Base-by-base conservation (phyloP, 352 stramenopile genomes). In the Globisporangium parvum region DNA sequence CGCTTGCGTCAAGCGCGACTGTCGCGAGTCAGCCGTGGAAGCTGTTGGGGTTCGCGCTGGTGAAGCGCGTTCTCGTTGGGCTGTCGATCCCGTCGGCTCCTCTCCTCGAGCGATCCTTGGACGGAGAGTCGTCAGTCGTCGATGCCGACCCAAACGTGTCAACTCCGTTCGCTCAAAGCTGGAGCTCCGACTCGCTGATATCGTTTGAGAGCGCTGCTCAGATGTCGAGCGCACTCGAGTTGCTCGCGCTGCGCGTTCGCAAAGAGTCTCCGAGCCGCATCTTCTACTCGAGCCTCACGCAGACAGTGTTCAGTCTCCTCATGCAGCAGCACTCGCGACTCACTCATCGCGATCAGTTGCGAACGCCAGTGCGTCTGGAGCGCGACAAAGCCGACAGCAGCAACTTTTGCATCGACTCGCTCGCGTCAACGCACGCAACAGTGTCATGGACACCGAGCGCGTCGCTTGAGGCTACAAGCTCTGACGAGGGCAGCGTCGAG, bases 261-360 rank as follows among this genome's bases (percentile, higher is more conserved):
- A 70, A 70, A 48, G 73, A 83, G 57, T 68, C 59, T 21, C 4
- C 41, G 31, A 62, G 33, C 37, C 41, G 46, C 9, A 55, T 73
- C 4, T 83, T 75, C 46, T 67, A 63, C 21, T 75, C 73, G 6
- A 68, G 75, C 33, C 9, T 70, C 5, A 75, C 66, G 17, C 54
- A 49, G 31, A 40, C 57, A 11, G 14, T 80, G 20, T 77, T 83
- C 54, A 47, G 28, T 18, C 56, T 76, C 23, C 40, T 80, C 1
- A 56, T 59, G 31, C 54, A 24, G 18, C 75, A 44, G 75, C 42
- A 31, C 8, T 9, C 35, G 23, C 6, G 20, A 33, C 20, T 3
- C 1, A 2, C 31, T 37, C 10, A 10, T 2, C 31, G 12, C 0
- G n/a, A 5, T 20, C 37, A 42, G 17, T 15, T 20, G 9, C 5